These are phyloP conservation scores for Melanogaster broomeanus DNA, from an alignment of 768 basidiomycete species.

Conservation along the genomic window DNA sequence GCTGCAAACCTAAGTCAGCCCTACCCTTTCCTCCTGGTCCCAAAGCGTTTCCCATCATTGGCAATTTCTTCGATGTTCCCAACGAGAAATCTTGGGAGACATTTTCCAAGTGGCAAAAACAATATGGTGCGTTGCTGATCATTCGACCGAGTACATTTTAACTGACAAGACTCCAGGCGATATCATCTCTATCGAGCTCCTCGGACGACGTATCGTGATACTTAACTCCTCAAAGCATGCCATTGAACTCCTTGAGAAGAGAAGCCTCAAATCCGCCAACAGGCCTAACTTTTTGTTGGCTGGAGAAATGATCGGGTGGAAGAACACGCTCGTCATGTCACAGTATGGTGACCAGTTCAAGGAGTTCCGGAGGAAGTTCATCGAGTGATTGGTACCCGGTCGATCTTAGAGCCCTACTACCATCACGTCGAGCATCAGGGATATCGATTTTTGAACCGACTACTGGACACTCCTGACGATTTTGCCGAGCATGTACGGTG, in stretches of 20 bases:
- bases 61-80: slow-evolving; percentile 27
- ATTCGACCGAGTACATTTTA: background rate
- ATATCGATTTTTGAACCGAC: slow-evolving; percentile 1
- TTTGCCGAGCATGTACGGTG: background rate
- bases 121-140: slow-evolving; percentile 3
- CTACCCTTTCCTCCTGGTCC: slow-evolving; percentile 32
- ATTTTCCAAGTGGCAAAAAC: slow-evolving; percentile 22
- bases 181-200: slow-evolving; percentile 29
- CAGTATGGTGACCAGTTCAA: slow-evolving; percentile 3
- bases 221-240: slow-evolving; percentile 40
- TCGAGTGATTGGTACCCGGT: slow-evolving; percentile 1
- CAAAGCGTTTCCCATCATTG: slow-evolving; percentile 22
- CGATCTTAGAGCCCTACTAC: background rate
- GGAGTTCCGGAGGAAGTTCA: background rate
- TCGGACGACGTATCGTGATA: slow-evolving; percentile 31
- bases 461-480: background rate
- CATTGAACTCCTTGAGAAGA: slow-evolving; percentile 50
- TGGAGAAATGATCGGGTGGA: slow-evolving; percentile 18
- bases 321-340: background rate
- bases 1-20: background rate
- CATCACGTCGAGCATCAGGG: background rate
- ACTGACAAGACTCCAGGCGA: no score
- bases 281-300: slow-evolving; percentile 1
- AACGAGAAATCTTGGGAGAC: slow-evolving; percentile 20
- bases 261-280: slow-evolving; percentile 49